phyloP scores from a whole-genome alignment of 2,329 filamentous ascomycete genomes.

The Chrysoporthe cubensis region DNA sequence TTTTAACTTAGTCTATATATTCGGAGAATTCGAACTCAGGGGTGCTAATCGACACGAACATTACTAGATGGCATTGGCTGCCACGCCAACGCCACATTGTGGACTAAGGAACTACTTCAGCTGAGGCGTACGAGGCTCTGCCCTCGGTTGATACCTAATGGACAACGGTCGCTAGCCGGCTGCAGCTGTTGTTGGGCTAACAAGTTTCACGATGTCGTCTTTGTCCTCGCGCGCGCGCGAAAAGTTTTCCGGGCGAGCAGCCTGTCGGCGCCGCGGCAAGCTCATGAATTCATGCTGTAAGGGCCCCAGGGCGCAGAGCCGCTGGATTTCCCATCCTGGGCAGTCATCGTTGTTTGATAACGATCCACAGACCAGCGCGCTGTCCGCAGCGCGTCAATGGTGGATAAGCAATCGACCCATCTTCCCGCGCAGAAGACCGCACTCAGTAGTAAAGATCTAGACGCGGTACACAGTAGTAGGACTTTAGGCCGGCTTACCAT shows the following conservation, averaged over 20 bases:
- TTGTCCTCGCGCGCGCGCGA: background rate
- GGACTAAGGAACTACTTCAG: background rate
- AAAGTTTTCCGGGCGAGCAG: background rate
- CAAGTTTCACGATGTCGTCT: background rate
- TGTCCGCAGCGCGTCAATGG: too few species aligned
- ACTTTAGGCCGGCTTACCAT: too few species aligned
- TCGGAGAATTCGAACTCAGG: background rate
- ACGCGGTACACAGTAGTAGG: too few species aligned
- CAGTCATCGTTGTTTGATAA: too few species aligned
- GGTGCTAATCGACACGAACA: constrained; percentile 17
- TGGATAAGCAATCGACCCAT: too few species aligned
- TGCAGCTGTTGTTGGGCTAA: background rate
- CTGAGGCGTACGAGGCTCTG: background rate
- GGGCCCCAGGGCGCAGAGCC: too few species aligned
- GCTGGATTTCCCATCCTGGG: too few species aligned
- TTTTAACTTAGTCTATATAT: background rate
- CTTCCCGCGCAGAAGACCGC: too few species aligned
- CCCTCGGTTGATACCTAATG: background rate
- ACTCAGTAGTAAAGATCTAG: too few species aligned
- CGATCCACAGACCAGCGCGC: too few species aligned
- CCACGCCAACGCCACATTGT: constrained; percentile 9
- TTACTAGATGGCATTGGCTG: constrained; percentile 5
- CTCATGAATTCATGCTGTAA: too few species aligned
- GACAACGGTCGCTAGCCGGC: background rate
- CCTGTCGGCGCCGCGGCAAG: too few species aligned